Conservation (phyloP, 2,329 filamentous ascomycete species). For the Colletotrichum magnum region DNA sequence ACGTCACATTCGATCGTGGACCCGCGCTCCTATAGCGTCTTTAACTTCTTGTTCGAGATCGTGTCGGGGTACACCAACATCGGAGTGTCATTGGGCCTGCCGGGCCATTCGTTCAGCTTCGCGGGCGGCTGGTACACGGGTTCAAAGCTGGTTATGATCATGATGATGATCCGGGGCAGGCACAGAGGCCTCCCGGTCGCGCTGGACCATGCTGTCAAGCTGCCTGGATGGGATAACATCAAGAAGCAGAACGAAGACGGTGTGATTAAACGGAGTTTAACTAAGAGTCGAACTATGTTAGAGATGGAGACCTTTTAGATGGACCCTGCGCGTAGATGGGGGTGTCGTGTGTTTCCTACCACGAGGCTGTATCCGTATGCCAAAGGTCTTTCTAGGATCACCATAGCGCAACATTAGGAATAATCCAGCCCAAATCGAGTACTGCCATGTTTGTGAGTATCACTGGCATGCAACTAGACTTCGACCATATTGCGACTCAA, state of each 20-base stretch:
- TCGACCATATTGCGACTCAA: too few relatives aligned
- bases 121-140: slow-evolving; percentile 66
- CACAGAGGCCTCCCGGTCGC: slow-evolving; percentile 71
- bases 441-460: too few relatives aligned
- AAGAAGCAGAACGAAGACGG: slow-evolving; percentile 49
- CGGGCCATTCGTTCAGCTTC: slow-evolving; percentile 68
- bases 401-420: too few relatives aligned
- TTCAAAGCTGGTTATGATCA: slow-evolving; percentile 70
- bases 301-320: slow-evolving; percentile 2
- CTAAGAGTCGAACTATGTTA: slow-evolving; percentile 16
- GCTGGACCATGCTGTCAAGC: slow-evolving; percentile 65
- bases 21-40: slow-evolving; percentile 68
- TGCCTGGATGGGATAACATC: slow-evolving; percentile 53
- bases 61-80: slow-evolving; percentile 72
- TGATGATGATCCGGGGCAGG: slow-evolving; percentile 69
- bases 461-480: too few relatives aligned
- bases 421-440: too few relatives aligned
- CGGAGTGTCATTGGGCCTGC: slow-evolving; percentile 71
- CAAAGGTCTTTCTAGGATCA: too few relatives aligned
- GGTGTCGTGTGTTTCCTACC: too few relatives aligned
- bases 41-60: slow-evolving; percentile 73
- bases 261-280: slow-evolving; percentile 22
- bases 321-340: neutral
- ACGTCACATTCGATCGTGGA: slow-evolving; percentile 66
- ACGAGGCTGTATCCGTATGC: too few relatives aligned